Percentiles rank a stretch among this genome's conserved stretches.
phyloP scores from a whole-genome alignment of 768 basidiomycete genomes.

The Mycena metata region DNA sequence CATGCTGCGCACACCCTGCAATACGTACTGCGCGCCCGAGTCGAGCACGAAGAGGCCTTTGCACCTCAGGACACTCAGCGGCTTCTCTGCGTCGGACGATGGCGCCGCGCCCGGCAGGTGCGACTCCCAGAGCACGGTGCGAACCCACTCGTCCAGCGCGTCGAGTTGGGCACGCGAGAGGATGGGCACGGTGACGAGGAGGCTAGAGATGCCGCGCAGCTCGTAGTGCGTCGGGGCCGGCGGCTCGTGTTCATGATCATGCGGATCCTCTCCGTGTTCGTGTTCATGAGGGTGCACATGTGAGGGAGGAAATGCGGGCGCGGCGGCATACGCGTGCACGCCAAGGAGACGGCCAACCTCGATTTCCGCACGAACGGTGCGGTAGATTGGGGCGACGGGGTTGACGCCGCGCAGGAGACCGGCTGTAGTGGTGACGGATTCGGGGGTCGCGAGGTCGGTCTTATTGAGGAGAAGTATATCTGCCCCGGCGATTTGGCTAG shows the following conservation, averaged over 20 bases:
- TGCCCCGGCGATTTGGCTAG: slow-evolving; percentile 93
- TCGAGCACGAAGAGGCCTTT: slow-evolving; percentile 83
- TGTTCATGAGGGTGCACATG: slow-evolving; percentile 47
- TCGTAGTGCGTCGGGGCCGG: slow-evolving; percentile 71
- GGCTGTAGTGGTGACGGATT: slow-evolving; percentile 64
- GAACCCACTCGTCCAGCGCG: slow-evolving; percentile 84
- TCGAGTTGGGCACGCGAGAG: slow-evolving; percentile 63
- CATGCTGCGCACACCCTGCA: slow-evolving; percentile 93
- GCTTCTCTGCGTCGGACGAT: slow-evolving; percentile 25
- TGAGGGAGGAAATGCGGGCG: slow-evolving; percentile 45
- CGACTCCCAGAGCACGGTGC: slow-evolving; percentile 86
- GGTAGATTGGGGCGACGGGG: slow-evolving; percentile 80
- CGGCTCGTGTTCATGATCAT: slow-evolving; percentile 49
- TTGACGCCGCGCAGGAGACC: slow-evolving; percentile 80
- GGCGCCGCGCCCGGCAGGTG: slow-evolving; percentile 54
- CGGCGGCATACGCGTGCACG: slow-evolving; percentile 80
- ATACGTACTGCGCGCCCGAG: slow-evolving; percentile 72
- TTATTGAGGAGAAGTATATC: slow-evolving; percentile 97
- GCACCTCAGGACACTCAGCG: slow-evolving; percentile 81
- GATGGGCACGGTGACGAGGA: slow-evolving; percentile 77
- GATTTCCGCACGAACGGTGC: slow-evolving; percentile 79
- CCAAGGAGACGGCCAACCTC: slow-evolving; percentile 83
- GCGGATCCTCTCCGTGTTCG: slow-evolving; percentile 45
- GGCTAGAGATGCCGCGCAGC: slow-evolving; percentile 84
- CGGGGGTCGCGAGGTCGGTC: slow-evolving; percentile 74